Base-by-base conservation (phyloP, 352 stramenopile species). In the Globisporangium viniferum region DNA sequence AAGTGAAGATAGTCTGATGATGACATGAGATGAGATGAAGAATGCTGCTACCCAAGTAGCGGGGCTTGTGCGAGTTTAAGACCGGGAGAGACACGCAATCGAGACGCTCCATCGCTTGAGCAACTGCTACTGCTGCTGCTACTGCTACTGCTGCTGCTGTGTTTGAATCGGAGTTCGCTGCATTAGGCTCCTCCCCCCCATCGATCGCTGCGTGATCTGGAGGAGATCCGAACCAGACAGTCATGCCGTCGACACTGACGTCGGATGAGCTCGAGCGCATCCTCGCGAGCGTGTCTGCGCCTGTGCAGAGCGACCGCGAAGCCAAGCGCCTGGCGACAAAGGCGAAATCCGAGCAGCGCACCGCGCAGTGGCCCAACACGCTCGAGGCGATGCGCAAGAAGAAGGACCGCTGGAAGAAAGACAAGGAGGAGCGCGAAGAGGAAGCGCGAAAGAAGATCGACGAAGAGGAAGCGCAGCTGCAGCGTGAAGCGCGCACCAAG, bases 391-490 rank as follows among this genome's bases (percentile, higher is more conserved):
- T 87, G 76, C 84, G 92, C 9, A 78, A 83, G 71, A 96, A 97
- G 73, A 97, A 97, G 60, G 90, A 97, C 63, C 82, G 88, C 5
- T 95, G 88, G 84, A 97, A 95, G 73, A 97, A 92, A 53, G 88
- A 97, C 73, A 90, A 91, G 33, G 86, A 96, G 54, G 89, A 97
- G 14, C 74, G 82, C 36, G 83, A 94, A 35, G 92, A 98, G 67
- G 76, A 76, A 4, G 84, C 76, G 58, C 77, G 92, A 15, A 84
- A 79, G 51, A 84, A 89, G 66, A 84, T 94, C 59, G 86, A 95
- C 63, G 80, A 86, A 24, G 81, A 94, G 51, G 92, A 97, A 69
- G 82, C 78, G 62, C 74, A 77, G 14, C 69, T 97, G 35, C 88
- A 96, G 64, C 73, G 80, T 20, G 80, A 92, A 49, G 67, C 76